Evolutionary conservation across 371 early-diverging fungal species (phyloP).

Genomic region (Mycotypha africana): DNA sequence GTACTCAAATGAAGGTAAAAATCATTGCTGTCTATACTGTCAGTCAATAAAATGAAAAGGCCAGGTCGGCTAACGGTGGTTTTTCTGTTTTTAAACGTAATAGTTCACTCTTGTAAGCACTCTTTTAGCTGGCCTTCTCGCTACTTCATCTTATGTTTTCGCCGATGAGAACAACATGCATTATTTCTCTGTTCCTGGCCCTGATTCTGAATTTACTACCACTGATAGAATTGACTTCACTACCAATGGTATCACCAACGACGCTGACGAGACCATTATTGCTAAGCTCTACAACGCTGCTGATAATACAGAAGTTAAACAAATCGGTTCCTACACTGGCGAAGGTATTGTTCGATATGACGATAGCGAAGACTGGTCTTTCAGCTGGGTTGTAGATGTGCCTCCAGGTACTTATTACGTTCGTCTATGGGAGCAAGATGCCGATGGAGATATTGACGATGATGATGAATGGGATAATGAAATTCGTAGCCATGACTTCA

Average conservation of each 20-base stretch:
- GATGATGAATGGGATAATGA: conserved; percentile 11
- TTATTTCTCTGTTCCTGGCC: background rate
- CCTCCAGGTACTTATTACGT: conserved; percentile 6
- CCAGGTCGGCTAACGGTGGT: no score
- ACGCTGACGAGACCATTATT: conserved; percentile 4
- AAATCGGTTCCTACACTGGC: conserved; percentile 3
- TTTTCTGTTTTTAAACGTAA: no score
- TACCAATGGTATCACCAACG: conserved; percentile 4
- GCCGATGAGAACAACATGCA: no score
- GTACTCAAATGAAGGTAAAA: no score
- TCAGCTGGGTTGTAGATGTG: conserved; percentile 11
- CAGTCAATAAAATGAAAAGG: no score
- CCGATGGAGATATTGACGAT: conserved; percentile 9
- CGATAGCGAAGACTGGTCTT: conserved; percentile 1
- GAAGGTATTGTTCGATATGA: background rate
- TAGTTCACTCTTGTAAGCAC: no score
- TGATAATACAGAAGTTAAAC: background rate
- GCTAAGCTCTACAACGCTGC: conserved; percentile 2
- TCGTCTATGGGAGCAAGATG: conserved; percentile 9
- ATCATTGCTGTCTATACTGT: no score
- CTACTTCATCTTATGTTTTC: no score
- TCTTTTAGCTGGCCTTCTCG: no score
- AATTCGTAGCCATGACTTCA: conserved; percentile 7
- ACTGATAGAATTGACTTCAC: background rate
- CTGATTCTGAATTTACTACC: background rate